Base-by-base conservation (phyloP, 139 green algal species). In the Raphidocelis subcapitata region DNA sequence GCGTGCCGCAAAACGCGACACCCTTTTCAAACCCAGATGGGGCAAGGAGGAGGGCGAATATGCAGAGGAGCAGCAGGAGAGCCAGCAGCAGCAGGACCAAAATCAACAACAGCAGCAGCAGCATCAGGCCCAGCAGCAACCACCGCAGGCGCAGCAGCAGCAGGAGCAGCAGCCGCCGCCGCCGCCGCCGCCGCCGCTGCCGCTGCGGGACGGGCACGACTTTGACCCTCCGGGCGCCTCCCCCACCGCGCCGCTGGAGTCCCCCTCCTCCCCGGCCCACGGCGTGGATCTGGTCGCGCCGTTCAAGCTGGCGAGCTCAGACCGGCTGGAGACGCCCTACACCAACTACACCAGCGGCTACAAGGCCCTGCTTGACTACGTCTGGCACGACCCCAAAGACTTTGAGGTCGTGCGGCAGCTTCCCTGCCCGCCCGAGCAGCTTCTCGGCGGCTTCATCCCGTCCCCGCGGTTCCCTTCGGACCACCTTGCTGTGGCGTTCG, bases 321-420 rank as follows among this genome's bases (percentile, higher is more conserved):
- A 94, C 76, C 79, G 76, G 59, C 78, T 96, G 64, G 33, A 60
- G 16, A 89, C 85, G 3, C 81, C 84, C 20, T 94, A 88, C 81
- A 97, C 86, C 26, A 97, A 97, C 81, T 95, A 94, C 81, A 92
- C 92, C 16, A 81, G 77, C 10, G 89, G 89, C 5, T 97, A 97
- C 73, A 83, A 89, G 28, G 35, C 54, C 0, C 72, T 79, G 60
- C 57, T 74, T 59, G 71, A 77, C 35, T 65, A 74, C 62, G 52
- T 62, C 21, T 65, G 62, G 62, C 80, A 78, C 31, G 76, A 86
- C 41, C 73, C 69, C 15, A 37, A n/a, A 1, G 49, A n/a, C 16
- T 23, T 86, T 47, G 64, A 76, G 12, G 83, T 93, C 35, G 52
- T 66, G 1, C 44, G 59, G 21, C 60, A 67, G 23, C 69, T 90